Percentiles rank a stretch among this genome's conserved stretches.
These are phyloP conservation scores for Nicotiana knightiana DNA, from an alignment of 257 asterid genomes.

Conservation along the genomic window DNA sequence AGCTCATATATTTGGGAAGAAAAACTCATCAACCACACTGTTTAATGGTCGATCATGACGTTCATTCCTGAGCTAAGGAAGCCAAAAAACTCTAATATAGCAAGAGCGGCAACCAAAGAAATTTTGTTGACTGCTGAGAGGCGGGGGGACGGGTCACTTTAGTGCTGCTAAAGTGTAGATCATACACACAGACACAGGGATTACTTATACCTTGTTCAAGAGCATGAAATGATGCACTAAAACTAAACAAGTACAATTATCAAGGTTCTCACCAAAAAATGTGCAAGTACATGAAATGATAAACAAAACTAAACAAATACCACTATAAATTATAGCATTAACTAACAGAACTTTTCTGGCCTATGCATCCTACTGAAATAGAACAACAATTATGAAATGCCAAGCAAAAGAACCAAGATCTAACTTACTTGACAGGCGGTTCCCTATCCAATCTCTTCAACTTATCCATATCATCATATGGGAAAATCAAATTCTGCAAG, in stretches of 20 bases:
- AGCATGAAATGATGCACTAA: background rate
- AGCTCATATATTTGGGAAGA: background rate
- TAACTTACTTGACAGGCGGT: constrained; percentile 82
- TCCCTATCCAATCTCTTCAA: constrained; percentile 67
- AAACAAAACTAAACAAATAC: background rate
- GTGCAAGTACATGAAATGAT: background rate
- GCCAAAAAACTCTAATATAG: background rate
- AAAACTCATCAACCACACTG: background rate
- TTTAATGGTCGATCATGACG: background rate
- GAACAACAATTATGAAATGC: background rate
- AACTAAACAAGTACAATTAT: background rate
- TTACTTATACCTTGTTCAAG: background rate
- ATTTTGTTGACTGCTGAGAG: background rate
- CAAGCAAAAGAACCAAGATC: background rate
- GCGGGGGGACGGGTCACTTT: background rate
- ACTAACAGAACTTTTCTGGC: background rate
- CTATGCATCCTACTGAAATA: background rate
- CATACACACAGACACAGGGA: background rate
- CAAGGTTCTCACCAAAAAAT: background rate
- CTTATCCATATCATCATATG: constrained; percentile 82
- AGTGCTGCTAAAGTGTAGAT: background rate
- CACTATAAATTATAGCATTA: background rate
- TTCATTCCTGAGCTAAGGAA: background rate
- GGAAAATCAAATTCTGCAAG: constrained; percentile 90
- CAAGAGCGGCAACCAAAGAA: background rate